Evolutionary conservation across 768 basidiomycete species (phyloP).

Genomic region (Polyporus arcularius): DNA sequence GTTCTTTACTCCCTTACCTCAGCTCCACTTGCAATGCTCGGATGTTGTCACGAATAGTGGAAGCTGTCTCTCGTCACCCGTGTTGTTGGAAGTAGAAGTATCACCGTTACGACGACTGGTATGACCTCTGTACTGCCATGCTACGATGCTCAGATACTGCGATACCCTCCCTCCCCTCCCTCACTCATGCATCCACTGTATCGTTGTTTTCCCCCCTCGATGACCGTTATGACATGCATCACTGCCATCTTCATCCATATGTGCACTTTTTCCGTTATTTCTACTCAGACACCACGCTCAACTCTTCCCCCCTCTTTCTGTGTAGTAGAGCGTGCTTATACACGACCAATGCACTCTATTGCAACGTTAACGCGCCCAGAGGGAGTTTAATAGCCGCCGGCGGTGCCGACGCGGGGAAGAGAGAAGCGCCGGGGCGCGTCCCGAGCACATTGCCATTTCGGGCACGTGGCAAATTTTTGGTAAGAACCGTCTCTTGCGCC

Average conservation of each 20-base stretch:
- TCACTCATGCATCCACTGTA: not conserved
- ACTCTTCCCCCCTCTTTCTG: not conserved
- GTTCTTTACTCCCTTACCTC: not conserved
- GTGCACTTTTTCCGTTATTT: not conserved
- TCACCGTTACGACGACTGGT: conserved; percentile 3
- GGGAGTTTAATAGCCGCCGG: not conserved
- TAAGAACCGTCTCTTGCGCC: conserved; percentile 14
- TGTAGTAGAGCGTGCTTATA: conserved; percentile 15
- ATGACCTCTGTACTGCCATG: conserved; percentile 8
- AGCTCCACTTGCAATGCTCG: not conserved
- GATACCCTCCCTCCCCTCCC: not conserved
- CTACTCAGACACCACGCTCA: not conserved
- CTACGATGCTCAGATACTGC: no score
- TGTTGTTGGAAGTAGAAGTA: conserved; percentile 5
- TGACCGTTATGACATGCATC: conserved; percentile 7
- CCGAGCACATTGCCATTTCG: conserved; percentile 20
- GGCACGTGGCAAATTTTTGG: conserved; percentile 32
- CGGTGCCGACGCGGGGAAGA: not conserved
- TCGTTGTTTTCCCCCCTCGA: not conserved
- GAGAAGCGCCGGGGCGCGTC: conserved; percentile 4
- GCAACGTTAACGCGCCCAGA: not conserved
- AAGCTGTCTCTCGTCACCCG: not conserved
- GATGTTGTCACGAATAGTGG: conserved; percentile 11
- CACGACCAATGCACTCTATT: conserved; percentile 13
- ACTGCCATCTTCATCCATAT: not conserved